Base-by-base conservation (phyloP, 2,329 filamentous ascomycete genomes). In the Aphanoascus verrucosus region DNA sequence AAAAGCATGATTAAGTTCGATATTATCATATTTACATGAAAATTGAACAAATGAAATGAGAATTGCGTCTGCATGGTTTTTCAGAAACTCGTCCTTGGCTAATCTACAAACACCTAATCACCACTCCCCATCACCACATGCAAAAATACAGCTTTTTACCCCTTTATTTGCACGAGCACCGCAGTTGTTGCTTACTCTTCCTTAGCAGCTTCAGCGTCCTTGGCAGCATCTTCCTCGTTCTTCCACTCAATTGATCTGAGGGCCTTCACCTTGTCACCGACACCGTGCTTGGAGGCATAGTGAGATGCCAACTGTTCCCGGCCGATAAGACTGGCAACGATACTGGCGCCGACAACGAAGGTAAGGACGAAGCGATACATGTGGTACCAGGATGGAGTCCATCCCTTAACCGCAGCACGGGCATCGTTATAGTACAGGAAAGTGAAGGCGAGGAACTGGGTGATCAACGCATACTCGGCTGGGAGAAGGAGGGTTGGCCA, bases 351-450 rank as follows among this genome's bases (percentile, higher is more conserved):
- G 28, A 95, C 90, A 56, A 96, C 79, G 67, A 90, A 91, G 1
- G 91, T 96, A 61, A 96, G 77, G 7, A 94, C 84, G 69, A 95
- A 96, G 34, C 91, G 87, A 74, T 96, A 96, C 48, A 83, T 86
- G 56, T 77, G 79, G 68, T 95, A 96, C 90, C 90, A 96, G 37
- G 76, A 66, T 20, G 90, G 90, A 2, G 85, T 83, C 84, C 86
- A 93, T 59, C 89, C 90, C 40, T 76, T 75, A 49, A 78, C 77
- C 7, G 84, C 79, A 12, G 88, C 88, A 28, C 83, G 79, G 6
- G 85, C 77, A 65, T 96, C 90, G 56, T 83, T 83, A 67, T 91
- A 91, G 75, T 95, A 96, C 56, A 95, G 78, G 61, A 82, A 82
- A 54, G 83, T 85, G 69, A 96, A 96, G 37, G 87, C 84, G 52